phyloP scores from a whole-genome alignment of 306 rosid genomes.

The Sechiopsis laciniata region DNA sequence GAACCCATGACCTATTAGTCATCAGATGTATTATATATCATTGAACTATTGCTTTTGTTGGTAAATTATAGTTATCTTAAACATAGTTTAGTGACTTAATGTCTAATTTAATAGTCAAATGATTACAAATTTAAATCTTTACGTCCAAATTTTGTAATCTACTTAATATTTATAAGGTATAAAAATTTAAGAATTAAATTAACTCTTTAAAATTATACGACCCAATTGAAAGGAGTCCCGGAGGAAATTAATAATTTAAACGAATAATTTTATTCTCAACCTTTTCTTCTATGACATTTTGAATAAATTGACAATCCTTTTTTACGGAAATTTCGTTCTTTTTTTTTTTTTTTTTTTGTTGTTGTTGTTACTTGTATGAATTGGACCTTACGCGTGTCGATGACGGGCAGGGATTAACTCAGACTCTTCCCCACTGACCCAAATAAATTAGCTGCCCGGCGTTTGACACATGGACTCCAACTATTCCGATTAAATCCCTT shows the following conservation, averaged over 20 bases:
- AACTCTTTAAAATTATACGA: too few species aligned
- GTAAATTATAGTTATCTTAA: too few species aligned
- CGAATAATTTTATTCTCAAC: background rate
- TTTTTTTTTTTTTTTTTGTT: background rate
- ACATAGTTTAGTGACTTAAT: too few species aligned
- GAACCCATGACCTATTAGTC: too few species aligned
- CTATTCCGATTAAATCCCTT: constrained; percentile 1
- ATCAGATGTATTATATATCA: too few species aligned
- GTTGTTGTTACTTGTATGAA: background rate
- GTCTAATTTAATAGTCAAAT: too few species aligned
- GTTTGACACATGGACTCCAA: background rate
- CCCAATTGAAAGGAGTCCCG: too few species aligned
- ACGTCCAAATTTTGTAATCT: too few species aligned
- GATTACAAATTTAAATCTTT: too few species aligned
- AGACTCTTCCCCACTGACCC: background rate
- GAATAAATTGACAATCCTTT: background rate
- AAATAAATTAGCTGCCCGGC: background rate
- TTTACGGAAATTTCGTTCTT: background rate
- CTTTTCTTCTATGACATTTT: background rate
- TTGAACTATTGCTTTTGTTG: too few species aligned
- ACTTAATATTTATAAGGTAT: too few species aligned
- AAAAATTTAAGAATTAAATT: too few species aligned
- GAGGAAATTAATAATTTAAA: background rate
- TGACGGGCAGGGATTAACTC: background rate
- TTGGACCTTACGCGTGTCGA: background rate